These are phyloP conservation scores for Pelargonium myrrhifolium DNA, from an alignment of 441 rosid genomes.

Conservation along the genomic window DNA sequence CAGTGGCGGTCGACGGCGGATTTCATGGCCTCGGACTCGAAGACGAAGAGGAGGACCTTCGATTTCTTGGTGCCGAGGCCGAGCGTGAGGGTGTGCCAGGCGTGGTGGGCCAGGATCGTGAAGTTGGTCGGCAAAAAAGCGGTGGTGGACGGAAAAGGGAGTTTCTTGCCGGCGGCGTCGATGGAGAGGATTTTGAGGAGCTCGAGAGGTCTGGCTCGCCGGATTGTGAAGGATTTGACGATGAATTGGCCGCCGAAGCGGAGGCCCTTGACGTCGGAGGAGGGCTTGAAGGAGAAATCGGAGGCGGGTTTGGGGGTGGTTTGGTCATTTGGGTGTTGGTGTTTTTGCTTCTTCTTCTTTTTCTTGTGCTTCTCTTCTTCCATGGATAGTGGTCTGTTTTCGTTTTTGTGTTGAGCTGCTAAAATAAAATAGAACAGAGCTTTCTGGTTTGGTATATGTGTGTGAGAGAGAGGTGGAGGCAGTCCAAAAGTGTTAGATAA, in stretches of 20 bases:
- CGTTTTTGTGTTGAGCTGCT: neutral
- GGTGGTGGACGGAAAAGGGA: slow-evolving; percentile 63
- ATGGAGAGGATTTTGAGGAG: slow-evolving; percentile 74
- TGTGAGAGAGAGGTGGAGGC: too few relatives aligned
- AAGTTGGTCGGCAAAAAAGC: slow-evolving; percentile 85
- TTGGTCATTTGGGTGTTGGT: slow-evolving; percentile 54
- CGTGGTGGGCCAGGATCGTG: slow-evolving; percentile 88
- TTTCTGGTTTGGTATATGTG: too few relatives aligned
- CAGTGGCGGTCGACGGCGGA: slow-evolving; percentile 46
- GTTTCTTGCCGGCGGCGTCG: slow-evolving; percentile 14
- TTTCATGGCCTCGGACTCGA: slow-evolving; percentile 68
- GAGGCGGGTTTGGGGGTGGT: slow-evolving; percentile 36
- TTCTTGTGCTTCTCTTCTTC: slow-evolving; percentile 33
- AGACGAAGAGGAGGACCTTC: slow-evolving; percentile 62
- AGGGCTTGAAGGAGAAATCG: slow-evolving; percentile 65
- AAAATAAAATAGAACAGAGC: too few relatives aligned
- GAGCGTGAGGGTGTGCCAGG: slow-evolving; percentile 88
- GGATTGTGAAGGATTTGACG: slow-evolving; percentile 89
- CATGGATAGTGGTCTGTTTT: slow-evolving; percentile 18
- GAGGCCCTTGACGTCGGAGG: slow-evolving; percentile 74
- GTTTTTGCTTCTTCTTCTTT: slow-evolving; percentile 50
- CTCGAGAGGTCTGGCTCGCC: slow-evolving; percentile 67
- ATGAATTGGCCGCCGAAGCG: slow-evolving; percentile 82
- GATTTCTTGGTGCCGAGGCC: slow-evolving; percentile 86
- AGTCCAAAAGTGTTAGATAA: too few relatives aligned